These are phyloP conservation scores for Euphorbia tirucalli DNA, from an alignment of 345 rosid genomes.

Conservation along the genomic window DNA sequence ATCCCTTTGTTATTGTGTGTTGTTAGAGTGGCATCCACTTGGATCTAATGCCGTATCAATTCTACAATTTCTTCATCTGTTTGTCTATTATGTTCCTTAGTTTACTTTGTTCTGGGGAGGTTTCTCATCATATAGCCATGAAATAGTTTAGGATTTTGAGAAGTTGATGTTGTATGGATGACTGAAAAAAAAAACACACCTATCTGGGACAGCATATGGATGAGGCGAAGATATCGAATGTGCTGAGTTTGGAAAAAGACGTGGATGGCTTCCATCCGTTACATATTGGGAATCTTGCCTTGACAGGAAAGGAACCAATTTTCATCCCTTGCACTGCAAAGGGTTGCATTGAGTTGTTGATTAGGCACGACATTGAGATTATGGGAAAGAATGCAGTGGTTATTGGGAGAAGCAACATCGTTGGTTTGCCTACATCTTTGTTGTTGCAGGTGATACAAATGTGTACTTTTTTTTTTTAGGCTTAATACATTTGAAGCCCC, in stretches of 20 bases:
- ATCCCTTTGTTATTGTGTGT: too few species aligned
- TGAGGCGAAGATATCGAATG: conserved; percentile 68
- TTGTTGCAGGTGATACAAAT: conserved; percentile 67
- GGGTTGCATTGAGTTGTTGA: conserved; percentile 78
- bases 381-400: conserved; percentile 80
- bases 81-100: too few species aligned
- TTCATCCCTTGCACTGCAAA: conserved; percentile 85
- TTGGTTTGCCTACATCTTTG: conserved; percentile 78
- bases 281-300: conserved; percentile 85
- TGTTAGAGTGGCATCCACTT: too few species aligned
- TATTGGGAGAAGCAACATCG: conserved; percentile 89
- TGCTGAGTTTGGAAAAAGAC: conserved; percentile 72
- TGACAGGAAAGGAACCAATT: conserved; percentile 89
- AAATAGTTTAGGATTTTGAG: conserved; percentile 23
- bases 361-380: conserved; percentile 71
- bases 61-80: too few species aligned
- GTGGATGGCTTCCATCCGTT: conserved; percentile 89
- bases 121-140: too few species aligned
- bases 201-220: conserved; percentile 73
- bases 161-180: conserved; percentile 19
- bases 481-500: too few species aligned
- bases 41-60: too few species aligned
- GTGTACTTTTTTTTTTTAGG: too few species aligned
- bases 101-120: too few species aligned
- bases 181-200: conserved; percentile 8